Base-by-base conservation (phyloP, 495 filamentous ascomycete genomes). In the Aspergillus ostianus region DNA sequence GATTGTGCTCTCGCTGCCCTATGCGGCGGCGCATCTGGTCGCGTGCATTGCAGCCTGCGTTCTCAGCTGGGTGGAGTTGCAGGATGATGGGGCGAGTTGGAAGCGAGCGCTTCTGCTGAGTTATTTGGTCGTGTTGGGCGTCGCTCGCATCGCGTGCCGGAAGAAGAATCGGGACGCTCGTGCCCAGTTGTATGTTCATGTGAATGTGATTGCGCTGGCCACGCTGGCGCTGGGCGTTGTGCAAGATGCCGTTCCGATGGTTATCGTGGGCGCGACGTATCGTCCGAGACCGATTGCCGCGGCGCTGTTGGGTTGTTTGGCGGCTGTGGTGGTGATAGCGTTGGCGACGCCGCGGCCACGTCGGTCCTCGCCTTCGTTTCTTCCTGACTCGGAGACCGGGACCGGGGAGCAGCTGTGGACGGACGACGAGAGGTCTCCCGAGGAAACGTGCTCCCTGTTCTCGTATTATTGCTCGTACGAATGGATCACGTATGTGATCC, bases 361-460 rank as follows among this genome's bases (percentile, higher is more conserved):
- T 18, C 55, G 63, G n/a, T 18, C 51, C 1, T 26, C 23, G 2
- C 4, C 23, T 26, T 2, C 23, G 2, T 26, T 41, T 12, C 12
- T 41, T 15, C 36, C 30, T 7, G 30, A 41, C 12, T 10, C 36
- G 10, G 36, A 41, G 10, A 12, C 36, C 6, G 32, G 12, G 32
- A 36, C 32, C 12, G 36, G 36, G 13, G 36, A 41, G 36, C 36
- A 17, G 36, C 13, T 41, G 36, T 41, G 36, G 36, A 55, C 59
- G 17, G 65, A 71, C 17, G 60, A 66, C 44, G 65, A 70, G 32
- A 67, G 70, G 9, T 76, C 75, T 6, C 72, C 70, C 12, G 78
- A 82, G 60, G 79, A 82, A 56, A 82, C 79, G 4, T 79, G 77
- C 67, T 79, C 76, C 32, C 75, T 74, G 61, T 69, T 81, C 49